Evolutionary conservation across 2,329 filamentous ascomycete genomes (phyloP).

Genomic region (Pseudocercospora ulei): DNA sequence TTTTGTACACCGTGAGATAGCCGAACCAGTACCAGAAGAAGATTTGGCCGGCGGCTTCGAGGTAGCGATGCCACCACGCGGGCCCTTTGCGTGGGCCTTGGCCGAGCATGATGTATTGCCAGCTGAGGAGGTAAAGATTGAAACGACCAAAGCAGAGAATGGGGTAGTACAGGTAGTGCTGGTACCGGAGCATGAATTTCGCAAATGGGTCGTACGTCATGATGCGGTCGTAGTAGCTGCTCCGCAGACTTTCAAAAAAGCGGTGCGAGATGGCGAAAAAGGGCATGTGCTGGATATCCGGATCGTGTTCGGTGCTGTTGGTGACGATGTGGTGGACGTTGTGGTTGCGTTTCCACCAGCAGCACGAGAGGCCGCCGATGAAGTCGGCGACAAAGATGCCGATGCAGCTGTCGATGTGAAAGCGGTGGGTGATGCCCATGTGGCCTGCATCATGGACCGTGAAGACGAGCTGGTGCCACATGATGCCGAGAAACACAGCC

Average conservation of each 20-base stretch:
- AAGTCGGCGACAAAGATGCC: conserved; percentile 87
- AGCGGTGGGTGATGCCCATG: conserved; percentile 93
- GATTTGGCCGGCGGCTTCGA: conserved; percentile 53
- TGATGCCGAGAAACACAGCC: conserved; percentile 63
- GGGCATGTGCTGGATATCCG: conserved; percentile 72
- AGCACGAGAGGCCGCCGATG: conserved; percentile 75
- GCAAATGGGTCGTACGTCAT: conserved; percentile 55
- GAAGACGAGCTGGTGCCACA: conserved; percentile 95
- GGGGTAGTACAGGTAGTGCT: conserved; percentile 60
- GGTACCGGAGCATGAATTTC: conserved; percentile 51
- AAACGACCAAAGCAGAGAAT: conserved; percentile 57
- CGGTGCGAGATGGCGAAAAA: conserved; percentile 58
- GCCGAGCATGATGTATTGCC: conserved; percentile 53
- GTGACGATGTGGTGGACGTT: conserved; percentile 97
- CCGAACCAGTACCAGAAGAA: conserved; percentile 61
- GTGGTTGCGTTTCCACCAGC: conserved; percentile 96
- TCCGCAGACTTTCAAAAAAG: conserved; percentile 55
- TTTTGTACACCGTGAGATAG: conserved; percentile 53
- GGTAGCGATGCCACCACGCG: conserved; percentile 58
- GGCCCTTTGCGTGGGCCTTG: conserved; percentile 50
- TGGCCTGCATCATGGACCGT: conserved; percentile 91
- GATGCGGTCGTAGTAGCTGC: conserved; percentile 56
- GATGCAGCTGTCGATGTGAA: conserved; percentile 70
- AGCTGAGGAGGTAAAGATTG: conserved; percentile 61
- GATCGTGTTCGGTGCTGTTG: conserved; percentile 89